These are phyloP conservation scores for Wickerhamomyces alni DNA, from an alignment of 805 yeast genomes.

Conservation along the genomic window DNA sequence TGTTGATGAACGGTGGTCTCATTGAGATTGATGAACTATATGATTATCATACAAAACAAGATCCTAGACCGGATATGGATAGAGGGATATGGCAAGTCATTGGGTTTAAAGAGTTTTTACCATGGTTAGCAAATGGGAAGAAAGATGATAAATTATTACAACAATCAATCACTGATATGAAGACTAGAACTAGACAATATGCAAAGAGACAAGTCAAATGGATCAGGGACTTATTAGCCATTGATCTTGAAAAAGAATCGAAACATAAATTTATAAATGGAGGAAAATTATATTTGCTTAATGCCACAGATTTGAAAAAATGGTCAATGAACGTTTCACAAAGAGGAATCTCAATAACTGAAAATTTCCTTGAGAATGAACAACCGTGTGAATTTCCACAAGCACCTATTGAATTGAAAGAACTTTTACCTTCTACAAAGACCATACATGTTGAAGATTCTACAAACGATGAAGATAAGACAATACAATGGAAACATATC, in stretches of 20 bases:
- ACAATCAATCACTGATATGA: slow-evolving; percentile 68
- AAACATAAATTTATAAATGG: slow-evolving; percentile 45
- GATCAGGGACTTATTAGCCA: slow-evolving; percentile 68
- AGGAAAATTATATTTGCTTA: slow-evolving; percentile 59
- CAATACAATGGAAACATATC: slow-evolving; percentile 57
- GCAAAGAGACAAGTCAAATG: slow-evolving; percentile 88
- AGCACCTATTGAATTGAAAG: slow-evolving; percentile 34
- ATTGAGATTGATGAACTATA: slow-evolving; percentile 63
- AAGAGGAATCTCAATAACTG: slow-evolving; percentile 48
- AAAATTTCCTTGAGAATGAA: slow-evolving; percentile 28
- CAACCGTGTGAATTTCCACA: slow-evolving; percentile 11
- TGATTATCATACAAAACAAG: slow-evolving; percentile 31
- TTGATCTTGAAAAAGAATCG: slow-evolving; percentile 47
- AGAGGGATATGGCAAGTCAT: slow-evolving; percentile 91
- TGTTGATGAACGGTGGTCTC: slow-evolving; percentile 67
- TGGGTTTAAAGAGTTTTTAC: slow-evolving; percentile 86
- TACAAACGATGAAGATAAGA: slow-evolving; percentile 15
- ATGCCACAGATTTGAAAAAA: slow-evolving; percentile 62
- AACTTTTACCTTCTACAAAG: slow-evolving; percentile 16
- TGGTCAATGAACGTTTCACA: slow-evolving; percentile 57
- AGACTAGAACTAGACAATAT: slow-evolving; percentile 75
- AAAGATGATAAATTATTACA: slow-evolving; percentile 23
- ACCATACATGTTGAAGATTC: slow-evolving; percentile 2
- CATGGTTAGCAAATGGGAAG: slow-evolving; percentile 43
- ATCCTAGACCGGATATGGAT: slow-evolving; percentile 44